Conservation (phyloP, 1,284 basidiomycete species). For the Fomitiporia mediterranea region DNA sequence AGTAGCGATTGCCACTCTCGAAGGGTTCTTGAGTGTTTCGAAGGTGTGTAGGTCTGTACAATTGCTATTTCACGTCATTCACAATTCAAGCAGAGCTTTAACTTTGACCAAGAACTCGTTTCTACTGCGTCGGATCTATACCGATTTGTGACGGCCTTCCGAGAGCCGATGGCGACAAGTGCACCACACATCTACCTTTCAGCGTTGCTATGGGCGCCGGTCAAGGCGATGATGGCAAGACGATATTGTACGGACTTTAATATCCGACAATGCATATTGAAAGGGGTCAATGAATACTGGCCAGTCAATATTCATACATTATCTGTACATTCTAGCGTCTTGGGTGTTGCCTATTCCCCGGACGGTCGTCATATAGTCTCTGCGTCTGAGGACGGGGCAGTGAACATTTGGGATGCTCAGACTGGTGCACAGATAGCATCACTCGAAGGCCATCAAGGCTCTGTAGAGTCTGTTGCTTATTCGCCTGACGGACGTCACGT, state of each 20-base stretch:
- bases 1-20: neutral
- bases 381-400: neutral
- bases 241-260: too few species aligned
- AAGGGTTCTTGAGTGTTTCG: too few species aligned
- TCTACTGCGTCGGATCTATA: neutral
- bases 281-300: neutral
- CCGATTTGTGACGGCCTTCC: neutral
- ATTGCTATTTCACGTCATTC: too few species aligned
- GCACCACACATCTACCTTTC: neutral
- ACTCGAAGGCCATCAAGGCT: conserved; percentile 19
- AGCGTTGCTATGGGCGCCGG: neutral
- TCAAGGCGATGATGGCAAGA: neutral
- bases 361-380: conserved; percentile 1
- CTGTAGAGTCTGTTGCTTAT: conserved; percentile 22
- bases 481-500: conserved; percentile 12
- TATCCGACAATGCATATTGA: too few species aligned
- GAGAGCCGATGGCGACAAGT: neutral
- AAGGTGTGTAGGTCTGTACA: neutral
- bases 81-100: too few species aligned
- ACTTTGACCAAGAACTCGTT: neutral
- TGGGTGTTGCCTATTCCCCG: conserved; percentile 2
- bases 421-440: neutral
- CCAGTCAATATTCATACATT: neutral
- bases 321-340: neutral
- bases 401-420: neutral